These are phyloP conservation scores for Eucalyptus marginata DNA, from an alignment of 345 rosid species.

Conservation along the genomic window DNA sequence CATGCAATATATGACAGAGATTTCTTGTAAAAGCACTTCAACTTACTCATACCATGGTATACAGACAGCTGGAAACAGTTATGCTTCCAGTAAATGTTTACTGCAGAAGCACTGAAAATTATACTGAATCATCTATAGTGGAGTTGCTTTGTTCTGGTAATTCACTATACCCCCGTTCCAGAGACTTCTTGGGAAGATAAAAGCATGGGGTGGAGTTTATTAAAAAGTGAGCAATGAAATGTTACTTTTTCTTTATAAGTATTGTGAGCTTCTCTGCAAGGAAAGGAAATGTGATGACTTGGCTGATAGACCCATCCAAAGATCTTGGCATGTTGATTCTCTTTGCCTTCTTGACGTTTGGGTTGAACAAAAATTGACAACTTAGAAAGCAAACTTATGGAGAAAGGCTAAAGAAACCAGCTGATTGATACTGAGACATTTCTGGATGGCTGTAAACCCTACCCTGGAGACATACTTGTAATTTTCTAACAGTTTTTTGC, in stretches of 20 bases:
- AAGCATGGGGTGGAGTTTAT: neutral
- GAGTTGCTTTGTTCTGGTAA: neutral
- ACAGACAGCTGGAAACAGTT: neutral
- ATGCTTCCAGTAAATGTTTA: neutral
- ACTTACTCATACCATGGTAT: neutral
- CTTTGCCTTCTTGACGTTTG: neutral
- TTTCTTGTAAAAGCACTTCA: neutral
- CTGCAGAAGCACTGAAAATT: neutral
- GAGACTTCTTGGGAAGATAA: neutral
- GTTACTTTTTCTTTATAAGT: neutral
- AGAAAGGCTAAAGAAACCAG: neutral
- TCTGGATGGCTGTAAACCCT: neutral
- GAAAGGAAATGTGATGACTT: neutral
- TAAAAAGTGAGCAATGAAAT: neutral
- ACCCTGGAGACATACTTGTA: neutral
- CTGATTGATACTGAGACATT: neutral
- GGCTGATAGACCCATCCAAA: neutral
- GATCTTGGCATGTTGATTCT: neutral
- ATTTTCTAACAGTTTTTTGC: neutral
- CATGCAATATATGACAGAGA: neutral
- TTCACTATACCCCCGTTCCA: neutral
- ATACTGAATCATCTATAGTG: neutral
- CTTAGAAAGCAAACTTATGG: neutral
- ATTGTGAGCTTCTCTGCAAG: neutral
- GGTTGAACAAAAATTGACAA: neutral